Percentiles rank a stretch among this genome's conserved stretches.
Evolutionary conservation across 2,329 filamentous ascomycete genomes (phyloP).

Genomic region (Colletotrichum acutatum): DNA sequence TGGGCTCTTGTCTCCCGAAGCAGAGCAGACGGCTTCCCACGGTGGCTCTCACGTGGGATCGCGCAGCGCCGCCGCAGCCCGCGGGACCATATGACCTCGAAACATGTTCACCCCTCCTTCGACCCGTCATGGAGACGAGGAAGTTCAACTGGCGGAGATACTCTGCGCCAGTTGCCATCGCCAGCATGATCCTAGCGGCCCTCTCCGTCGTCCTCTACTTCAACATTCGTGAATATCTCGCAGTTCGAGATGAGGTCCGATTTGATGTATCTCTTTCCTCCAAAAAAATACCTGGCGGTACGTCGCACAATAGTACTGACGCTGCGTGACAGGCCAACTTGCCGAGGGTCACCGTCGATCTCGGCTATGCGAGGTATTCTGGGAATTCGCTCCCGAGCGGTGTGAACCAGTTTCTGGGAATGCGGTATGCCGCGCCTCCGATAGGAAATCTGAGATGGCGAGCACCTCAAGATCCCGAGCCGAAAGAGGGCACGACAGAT

Average conservation of each 20-base stretch:
- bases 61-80: conserved; percentile 14
- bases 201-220: conserved; percentile 31
- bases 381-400: conserved; percentile 50
- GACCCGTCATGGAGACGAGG: conserved; percentile 25
- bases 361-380: conserved; percentile 58
- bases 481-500: conserved; percentile 45
- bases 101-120: conserved; percentile 20
- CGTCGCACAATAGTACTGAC: conserved; percentile 1
- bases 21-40: not conserved
- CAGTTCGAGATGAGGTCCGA: conserved; percentile 25
- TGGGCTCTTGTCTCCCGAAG: conserved; percentile 13
- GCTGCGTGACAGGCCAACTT: conserved; percentile 15
- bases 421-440: conserved; percentile 65
- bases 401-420: conserved; percentile 58
- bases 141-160: conserved; percentile 26
- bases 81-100: conserved; percentile 31
- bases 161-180: conserved; percentile 23
- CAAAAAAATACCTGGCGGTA: not conserved
- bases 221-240: conserved; percentile 24
- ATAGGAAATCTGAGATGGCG: conserved; percentile 61
- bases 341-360: conserved; percentile 44
- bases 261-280: not conserved
- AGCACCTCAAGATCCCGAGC: conserved; percentile 57
- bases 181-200: conserved; percentile 32
- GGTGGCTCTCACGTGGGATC: conserved; percentile 34